Conservation (phyloP, 345 rosid genomes). For the Murraya paniculata region DNA sequence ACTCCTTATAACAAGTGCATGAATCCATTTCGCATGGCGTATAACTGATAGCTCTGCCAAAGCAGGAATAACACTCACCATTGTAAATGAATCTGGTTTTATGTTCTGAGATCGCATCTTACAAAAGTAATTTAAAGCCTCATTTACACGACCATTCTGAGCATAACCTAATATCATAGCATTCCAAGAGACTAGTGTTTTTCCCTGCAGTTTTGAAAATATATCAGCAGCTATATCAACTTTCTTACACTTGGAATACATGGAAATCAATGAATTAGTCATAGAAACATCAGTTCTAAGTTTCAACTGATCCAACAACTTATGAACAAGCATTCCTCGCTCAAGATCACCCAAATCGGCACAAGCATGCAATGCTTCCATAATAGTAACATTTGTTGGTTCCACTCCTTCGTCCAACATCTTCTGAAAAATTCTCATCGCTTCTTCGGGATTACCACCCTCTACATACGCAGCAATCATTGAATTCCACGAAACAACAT, state of each 20-base stretch:
- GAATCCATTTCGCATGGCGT: constrained; percentile 75
- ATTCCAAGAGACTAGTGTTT: constrained; percentile 81
- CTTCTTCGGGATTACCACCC: constrained; percentile 59
- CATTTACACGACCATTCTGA: constrained; percentile 60
- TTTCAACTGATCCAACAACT: constrained; percentile 38
- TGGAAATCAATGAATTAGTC: constrained; percentile 72
- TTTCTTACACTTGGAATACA: constrained; percentile 74
- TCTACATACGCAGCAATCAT: constrained; percentile 82
- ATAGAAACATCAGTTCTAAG: constrained; percentile 56
- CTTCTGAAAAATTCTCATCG: constrained; percentile 46
- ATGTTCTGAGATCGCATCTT: constrained; percentile 39
- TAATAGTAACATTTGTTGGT: constrained; percentile 66
- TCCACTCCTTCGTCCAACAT: constrained; percentile 68
- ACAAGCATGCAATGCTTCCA: constrained; percentile 71
- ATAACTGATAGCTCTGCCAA: constrained; percentile 63
- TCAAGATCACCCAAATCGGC: constrained; percentile 64
- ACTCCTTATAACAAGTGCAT: constrained; percentile 52
- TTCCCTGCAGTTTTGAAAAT: constrained; percentile 45
- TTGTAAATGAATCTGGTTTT: constrained; percentile 68
- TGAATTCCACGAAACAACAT: constrained; percentile 84
- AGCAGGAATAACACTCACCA: constrained; percentile 80
- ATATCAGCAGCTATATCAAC: constrained; percentile 54
- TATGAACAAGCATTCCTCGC: constrained; percentile 58
- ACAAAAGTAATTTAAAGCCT: constrained; percentile 64
- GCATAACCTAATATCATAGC: constrained; percentile 76